Conservation (phyloP, 2,329 filamentous ascomycete species). For the Fusarium subtropicale region DNA sequence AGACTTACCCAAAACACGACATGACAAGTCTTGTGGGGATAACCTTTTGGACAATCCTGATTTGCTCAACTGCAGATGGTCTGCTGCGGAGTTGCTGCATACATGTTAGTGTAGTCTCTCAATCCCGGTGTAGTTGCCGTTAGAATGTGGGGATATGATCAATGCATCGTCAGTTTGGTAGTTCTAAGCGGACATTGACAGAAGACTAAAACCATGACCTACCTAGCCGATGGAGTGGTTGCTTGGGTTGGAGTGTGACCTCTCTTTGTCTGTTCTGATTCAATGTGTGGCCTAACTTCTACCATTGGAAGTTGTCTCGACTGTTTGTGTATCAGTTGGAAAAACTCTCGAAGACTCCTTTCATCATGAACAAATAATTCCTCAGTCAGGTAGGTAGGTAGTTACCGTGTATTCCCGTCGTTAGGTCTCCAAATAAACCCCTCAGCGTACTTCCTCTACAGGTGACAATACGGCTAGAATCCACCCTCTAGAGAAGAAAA, state of each 20-base stretch:
- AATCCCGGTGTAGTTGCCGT: not conserved
- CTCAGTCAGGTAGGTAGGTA: not conserved
- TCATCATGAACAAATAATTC: not conserved
- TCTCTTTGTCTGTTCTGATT: not conserved
- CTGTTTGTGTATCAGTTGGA: not conserved
- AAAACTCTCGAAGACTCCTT: not conserved
- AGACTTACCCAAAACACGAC: not conserved
- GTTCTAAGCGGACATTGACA: constrained; percentile 1
- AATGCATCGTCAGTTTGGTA: not conserved
- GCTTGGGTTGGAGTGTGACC: not conserved
- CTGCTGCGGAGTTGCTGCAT: not conserved
- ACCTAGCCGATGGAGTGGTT: not conserved
- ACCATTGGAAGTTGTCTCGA: not conserved
- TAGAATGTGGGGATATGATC: constrained; percentile 4
- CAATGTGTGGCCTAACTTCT: not conserved
- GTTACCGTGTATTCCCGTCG: not conserved
- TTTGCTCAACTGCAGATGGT: not conserved
- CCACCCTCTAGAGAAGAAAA: not conserved
- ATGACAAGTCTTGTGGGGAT: not conserved
- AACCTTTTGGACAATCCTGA: not conserved
- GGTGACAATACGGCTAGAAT: constrained; percentile 2
- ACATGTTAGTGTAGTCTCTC: not conserved
- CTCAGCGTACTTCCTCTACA: not conserved
- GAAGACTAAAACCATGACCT: not conserved
- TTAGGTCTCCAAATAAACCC: not conserved